phyloP scores from a whole-genome alignment of 164 flowering plant genomes.

The Vitis vinifera region DNA sequence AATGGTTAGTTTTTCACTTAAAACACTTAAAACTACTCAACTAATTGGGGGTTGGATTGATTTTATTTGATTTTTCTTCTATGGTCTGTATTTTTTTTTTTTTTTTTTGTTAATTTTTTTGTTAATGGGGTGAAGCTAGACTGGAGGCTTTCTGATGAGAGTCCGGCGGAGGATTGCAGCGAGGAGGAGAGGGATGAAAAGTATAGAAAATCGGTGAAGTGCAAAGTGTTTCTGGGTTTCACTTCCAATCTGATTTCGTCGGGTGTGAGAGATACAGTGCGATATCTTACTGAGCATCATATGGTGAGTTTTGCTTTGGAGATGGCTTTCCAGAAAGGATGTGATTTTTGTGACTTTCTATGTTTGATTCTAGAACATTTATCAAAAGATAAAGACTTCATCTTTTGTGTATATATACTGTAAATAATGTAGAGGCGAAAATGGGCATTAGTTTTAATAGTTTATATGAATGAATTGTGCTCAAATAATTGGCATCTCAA shows the following conservation, averaged over 20 bases:
- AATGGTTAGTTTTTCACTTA: slow-evolving; percentile 52
- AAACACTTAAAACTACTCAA: neutral
- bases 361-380: too few relatives aligned
- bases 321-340: neutral
- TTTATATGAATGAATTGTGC: too few relatives aligned
- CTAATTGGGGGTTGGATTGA: neutral
- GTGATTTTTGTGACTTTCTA: too few relatives aligned
- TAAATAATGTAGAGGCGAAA: neutral
- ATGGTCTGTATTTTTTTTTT: neutral
- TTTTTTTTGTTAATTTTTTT: neutral
- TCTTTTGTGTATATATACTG: too few relatives aligned
- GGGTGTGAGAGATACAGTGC: slow-evolving; percentile 81
- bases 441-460: too few relatives aligned
- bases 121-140: slow-evolving; percentile 55
- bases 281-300: slow-evolving; percentile 83
- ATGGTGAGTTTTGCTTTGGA: slow-evolving; percentile 56
- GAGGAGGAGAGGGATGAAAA: slow-evolving; percentile 57
- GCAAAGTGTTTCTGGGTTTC: slow-evolving; percentile 90
- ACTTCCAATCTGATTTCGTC: slow-evolving; percentile 93
- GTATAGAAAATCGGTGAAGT: slow-evolving; percentile 59
- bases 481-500: too few relatives aligned
- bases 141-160: slow-evolving; percentile 86
- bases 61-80: neutral
- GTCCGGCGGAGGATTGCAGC: slow-evolving; percentile 48
- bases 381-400: too few relatives aligned